A percentile compares a stretch with the other conserved stretches of the same genome.
phyloP scores from a whole-genome alignment of 768 basidiomycete species.

The Lactifluus echinatus region DNA sequence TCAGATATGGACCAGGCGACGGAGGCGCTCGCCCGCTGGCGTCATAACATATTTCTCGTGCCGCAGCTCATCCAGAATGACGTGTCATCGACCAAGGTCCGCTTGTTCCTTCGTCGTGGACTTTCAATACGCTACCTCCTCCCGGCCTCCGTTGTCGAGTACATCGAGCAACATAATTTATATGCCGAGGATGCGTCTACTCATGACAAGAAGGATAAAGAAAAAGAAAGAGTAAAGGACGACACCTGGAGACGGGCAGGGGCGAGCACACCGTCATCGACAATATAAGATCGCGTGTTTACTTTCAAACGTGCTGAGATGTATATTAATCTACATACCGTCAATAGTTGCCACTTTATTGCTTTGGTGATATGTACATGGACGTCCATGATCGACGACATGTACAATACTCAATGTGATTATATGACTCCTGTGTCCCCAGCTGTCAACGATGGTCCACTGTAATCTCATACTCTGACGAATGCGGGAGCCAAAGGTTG shows the following conservation, averaged over 20 bases:
- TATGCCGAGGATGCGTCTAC: slow-evolving; percentile 53
- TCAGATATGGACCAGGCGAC: slow-evolving; percentile 36
- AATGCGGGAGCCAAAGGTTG: too few relatives aligned
- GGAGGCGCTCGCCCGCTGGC: slow-evolving; percentile 23
- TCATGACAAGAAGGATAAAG: slow-evolving; percentile 33
- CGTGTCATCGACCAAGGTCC: slow-evolving; percentile 91
- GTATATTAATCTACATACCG: background rate
- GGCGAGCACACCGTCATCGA: slow-evolving; percentile 5
- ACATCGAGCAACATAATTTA: slow-evolving; percentile 80
- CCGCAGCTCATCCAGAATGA: slow-evolving; percentile 96
- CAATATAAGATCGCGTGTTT: background rate
- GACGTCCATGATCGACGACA: background rate
- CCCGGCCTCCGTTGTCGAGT: slow-evolving; percentile 85
- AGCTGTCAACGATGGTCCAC: too few relatives aligned
- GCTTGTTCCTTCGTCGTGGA: slow-evolving; percentile 69
- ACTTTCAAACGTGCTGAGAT: background rate
- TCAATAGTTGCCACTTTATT: background rate
- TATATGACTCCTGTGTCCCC: too few relatives aligned
- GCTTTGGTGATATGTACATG: background rate
- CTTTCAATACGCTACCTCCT: slow-evolving; percentile 84
- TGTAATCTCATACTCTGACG: too few relatives aligned
- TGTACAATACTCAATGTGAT: background rate
- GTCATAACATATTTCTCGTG: slow-evolving; percentile 51
- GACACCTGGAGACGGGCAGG: slow-evolving; percentile 2
- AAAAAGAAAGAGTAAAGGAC: slow-evolving; percentile 18